phyloP scores from a whole-genome alignment of 495 filamentous ascomycete genomes.

The Aspergillus wentii region DNA sequence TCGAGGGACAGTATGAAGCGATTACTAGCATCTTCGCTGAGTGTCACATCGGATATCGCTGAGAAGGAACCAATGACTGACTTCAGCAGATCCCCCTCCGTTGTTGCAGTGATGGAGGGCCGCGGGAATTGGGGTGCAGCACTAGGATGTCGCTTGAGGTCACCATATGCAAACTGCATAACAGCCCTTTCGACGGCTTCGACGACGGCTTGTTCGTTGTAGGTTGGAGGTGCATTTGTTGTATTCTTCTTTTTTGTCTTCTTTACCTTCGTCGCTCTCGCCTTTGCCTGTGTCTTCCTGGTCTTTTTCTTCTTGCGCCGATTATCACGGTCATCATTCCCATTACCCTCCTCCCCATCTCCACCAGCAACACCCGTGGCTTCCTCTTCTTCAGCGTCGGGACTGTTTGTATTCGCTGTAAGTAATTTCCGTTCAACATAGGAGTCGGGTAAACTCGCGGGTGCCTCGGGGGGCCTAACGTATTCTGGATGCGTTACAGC shows the following conservation, averaged over 20 bases:
- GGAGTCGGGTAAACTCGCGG: constrained; percentile 9
- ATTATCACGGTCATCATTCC: not conserved
- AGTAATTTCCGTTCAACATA: constrained; percentile 16
- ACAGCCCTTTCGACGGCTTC: constrained; percentile 24
- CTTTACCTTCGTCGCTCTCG: too few relatives aligned
- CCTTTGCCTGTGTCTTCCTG: not conserved
- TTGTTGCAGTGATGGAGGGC: constrained; percentile 12
- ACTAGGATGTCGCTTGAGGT: constrained; percentile 24
- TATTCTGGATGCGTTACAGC: constrained; percentile 1
- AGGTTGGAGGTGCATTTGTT: not conserved
- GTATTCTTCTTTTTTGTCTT: too few relatives aligned
- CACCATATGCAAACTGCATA: constrained; percentile 21
- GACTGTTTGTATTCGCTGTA: too few relatives aligned
- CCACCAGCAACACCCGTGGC: too few relatives aligned
- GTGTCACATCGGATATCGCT: constrained; percentile 10
- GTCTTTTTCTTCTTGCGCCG: not conserved
- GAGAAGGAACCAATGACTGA: constrained; percentile 12
- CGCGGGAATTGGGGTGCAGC: constrained; percentile 9
- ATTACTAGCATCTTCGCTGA: constrained; percentile 7
- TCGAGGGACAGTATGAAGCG: constrained; percentile 6
- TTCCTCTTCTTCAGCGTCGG: too few relatives aligned
- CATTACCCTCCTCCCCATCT: too few relatives aligned
- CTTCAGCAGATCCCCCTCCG: constrained; percentile 8
- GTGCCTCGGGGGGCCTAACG: constrained; percentile 9
- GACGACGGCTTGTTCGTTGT: constrained; percentile 1